Conservation (phyloP, 2,329 filamentous ascomycete species). For the Plenodomus tracheiphilus region DNA sequence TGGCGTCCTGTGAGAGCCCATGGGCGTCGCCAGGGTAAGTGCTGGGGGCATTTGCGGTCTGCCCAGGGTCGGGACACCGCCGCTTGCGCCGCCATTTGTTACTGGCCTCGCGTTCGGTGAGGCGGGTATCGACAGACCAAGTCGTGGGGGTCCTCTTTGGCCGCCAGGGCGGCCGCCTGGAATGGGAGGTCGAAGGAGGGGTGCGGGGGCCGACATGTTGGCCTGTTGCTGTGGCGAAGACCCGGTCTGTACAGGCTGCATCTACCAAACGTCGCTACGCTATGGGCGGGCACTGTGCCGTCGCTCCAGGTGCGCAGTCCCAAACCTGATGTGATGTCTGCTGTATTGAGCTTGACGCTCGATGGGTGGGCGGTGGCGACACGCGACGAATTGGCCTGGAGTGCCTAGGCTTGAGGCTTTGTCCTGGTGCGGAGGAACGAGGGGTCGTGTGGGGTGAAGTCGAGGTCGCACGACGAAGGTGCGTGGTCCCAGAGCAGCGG, state of each 20-base stretch:
- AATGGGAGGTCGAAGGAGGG: conserved; percentile 80
- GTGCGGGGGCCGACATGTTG: conserved; percentile 75
- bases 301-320: background rate
- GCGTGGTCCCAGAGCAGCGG: conserved; percentile 32
- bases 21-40: conserved; percentile 83
- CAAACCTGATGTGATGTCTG: conserved; percentile 7
- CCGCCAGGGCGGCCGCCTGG: conserved; percentile 66
- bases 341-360: conserved; percentile 11
- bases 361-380: conserved; percentile 5
- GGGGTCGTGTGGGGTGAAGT: conserved; percentile 17
- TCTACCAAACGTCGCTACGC: conserved; percentile 12
- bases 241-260: conserved; percentile 30
- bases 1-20: conserved; percentile 75
- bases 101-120: conserved; percentile 83
- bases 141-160: conserved; percentile 66
- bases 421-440: conserved; percentile 13
- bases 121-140: conserved; percentile 87
- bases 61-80: conserved; percentile 28
- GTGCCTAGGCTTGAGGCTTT: background rate
- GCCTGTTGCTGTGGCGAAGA: conserved; percentile 26
- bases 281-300: background rate
- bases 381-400: background rate
- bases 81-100: conserved; percentile 59
- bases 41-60: conserved; percentile 71
- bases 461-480: conserved; percentile 27